Base-by-base conservation (phyloP, 257 asterid species). In the Primulina tabacum region DNA sequence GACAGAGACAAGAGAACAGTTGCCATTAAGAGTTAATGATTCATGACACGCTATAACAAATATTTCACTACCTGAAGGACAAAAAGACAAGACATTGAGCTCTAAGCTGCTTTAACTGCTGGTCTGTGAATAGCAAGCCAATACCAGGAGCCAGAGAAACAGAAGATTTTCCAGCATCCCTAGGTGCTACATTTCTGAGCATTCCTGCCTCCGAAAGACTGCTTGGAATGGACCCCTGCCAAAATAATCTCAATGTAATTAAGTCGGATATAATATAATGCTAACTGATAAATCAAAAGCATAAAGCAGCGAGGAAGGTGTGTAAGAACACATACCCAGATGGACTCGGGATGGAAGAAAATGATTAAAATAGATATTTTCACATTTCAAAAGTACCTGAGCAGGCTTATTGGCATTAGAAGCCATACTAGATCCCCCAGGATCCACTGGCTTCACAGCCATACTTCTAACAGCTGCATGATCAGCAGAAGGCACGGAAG, bases 51-150 rank as follows among this genome's bases (percentile, higher is more conserved):
- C 58, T 2, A 32, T 53, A 28, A 60, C 59, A 40, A 37, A 38
- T 30, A 61, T 34, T 70, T 30, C 71, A 71, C 71, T 67, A 93
- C 99, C 99, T 89, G 80, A 94, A 89, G 72, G 99, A 92, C 82
- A 94, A 82, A 82, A 94, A 94, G 73, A 94, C 99, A 76, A 94
- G 99, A 71, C 99, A 94, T 82, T 94, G 99, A 16, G 99, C 99
- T 78, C 99, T 85, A 78, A 94, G 97, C 85, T 94, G 97, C 71
- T 91, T 94, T 78, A 94, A 82, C 64, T 94, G 99, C 52, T 94
- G 99, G 60, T 94, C 99, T 74, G 88, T 91, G 71, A 94, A 94
- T 32, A 95, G 97, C 79, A 84, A 73, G 76, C 85, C 80, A 71
- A 89, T 72, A 73, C 72, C 75, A 55, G 92, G 70, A 73, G 84